Evolutionary conservation across 352 stramenopile species (phyloP).

Genomic region (Globisporangium nunn): DNA sequence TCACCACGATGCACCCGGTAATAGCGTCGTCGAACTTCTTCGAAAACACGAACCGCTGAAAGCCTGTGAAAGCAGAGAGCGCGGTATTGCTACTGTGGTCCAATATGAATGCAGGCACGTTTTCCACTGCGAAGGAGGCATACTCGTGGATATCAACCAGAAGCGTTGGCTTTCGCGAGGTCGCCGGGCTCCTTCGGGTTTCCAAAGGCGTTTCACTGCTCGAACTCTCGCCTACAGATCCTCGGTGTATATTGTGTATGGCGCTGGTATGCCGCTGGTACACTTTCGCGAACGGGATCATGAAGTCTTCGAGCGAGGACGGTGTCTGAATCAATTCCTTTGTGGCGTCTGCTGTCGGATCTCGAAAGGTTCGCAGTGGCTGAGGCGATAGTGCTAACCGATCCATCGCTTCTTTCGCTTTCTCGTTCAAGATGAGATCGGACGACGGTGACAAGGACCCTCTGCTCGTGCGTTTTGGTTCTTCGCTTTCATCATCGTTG

Average conservation of each 20-base stretch:
- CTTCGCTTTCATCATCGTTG: not conserved
- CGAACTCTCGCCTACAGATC: conserved; percentile 6
- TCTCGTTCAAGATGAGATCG: conserved; percentile 9
- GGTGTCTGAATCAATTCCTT: conserved; percentile 46
- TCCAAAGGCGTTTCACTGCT: conserved; percentile 3
- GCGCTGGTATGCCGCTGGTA: conserved; percentile 13
- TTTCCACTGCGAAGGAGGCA: conserved; percentile 11
- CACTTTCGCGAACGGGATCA: conserved; percentile 19
- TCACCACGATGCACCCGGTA: conserved; percentile 57
- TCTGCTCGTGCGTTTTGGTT: conserved; percentile 4
- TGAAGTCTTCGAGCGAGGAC: conserved; percentile 33
- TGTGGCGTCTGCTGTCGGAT: conserved; percentile 57
- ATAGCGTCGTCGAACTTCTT: conserved; percentile 73
- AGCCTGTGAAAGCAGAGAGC: conserved; percentile 9
- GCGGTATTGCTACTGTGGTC: not conserved
- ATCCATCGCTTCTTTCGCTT: conserved; percentile 11
- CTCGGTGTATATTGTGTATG: conserved; percentile 1
- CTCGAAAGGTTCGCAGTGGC: conserved; percentile 42
- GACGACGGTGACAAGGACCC: conserved; percentile 5
- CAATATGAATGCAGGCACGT: not conserved
- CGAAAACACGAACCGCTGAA: conserved; percentile 52
- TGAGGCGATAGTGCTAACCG: conserved; percentile 27
- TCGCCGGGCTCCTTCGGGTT: not conserved
- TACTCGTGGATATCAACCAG: conserved; percentile 16
- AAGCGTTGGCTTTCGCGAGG: conserved; percentile 8